A percentile compares a stretch with the other conserved stretches of the same genome.
phyloP scores from a whole-genome alignment of 768 basidiomycete genomes.

The Termitomyces heimii region DNA sequence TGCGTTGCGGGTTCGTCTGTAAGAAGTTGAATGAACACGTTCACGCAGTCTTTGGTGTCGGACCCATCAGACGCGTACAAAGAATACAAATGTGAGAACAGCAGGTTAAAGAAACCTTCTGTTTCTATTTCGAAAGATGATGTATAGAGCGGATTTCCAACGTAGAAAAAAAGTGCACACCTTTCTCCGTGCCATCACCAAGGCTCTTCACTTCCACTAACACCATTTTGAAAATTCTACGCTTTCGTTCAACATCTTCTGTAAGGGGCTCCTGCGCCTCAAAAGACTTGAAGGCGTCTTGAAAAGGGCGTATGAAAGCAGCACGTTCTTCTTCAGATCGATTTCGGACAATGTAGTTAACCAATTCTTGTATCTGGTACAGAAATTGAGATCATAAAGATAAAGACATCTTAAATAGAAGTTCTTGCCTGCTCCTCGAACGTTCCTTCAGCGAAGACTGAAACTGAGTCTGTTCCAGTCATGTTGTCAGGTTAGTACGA shows the following conservation, averaged over 20 bases:
- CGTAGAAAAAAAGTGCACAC: slow-evolving; percentile 26
- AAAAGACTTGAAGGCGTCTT: slow-evolving; percentile 45
- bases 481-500: slow-evolving; percentile 37
- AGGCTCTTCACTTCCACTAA: slow-evolving; percentile 58
- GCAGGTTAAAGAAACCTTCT: slow-evolving; percentile 84
- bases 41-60: slow-evolving; percentile 43
- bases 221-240: slow-evolving; percentile 52
- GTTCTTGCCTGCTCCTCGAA: slow-evolving; percentile 75
- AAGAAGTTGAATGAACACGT: slow-evolving; percentile 53
- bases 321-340: slow-evolving; percentile 64
- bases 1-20: slow-evolving; percentile 47
- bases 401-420: neutral
- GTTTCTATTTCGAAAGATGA: slow-evolving; percentile 41
- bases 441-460: slow-evolving; percentile 84
- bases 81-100: slow-evolving; percentile 66
- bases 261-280: slow-evolving; percentile 48
- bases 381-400: neutral
- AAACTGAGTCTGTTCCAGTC: slow-evolving; percentile 68
- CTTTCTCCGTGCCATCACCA: slow-evolving; percentile 76
- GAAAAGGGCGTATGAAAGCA: slow-evolving; percentile 59
- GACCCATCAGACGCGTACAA: slow-evolving; percentile 50
- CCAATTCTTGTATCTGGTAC: slow-evolving; percentile 67
- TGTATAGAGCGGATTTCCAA: slow-evolving; percentile 1
- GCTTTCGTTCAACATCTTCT: slow-evolving; percentile 47
- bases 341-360: slow-evolving; percentile 65